Evolutionary conservation across 2,329 filamentous ascomycete genomes (phyloP), one percentile per base, ranked within the genome.

Genomic region (Sphaerulina vaccinii): DNA sequence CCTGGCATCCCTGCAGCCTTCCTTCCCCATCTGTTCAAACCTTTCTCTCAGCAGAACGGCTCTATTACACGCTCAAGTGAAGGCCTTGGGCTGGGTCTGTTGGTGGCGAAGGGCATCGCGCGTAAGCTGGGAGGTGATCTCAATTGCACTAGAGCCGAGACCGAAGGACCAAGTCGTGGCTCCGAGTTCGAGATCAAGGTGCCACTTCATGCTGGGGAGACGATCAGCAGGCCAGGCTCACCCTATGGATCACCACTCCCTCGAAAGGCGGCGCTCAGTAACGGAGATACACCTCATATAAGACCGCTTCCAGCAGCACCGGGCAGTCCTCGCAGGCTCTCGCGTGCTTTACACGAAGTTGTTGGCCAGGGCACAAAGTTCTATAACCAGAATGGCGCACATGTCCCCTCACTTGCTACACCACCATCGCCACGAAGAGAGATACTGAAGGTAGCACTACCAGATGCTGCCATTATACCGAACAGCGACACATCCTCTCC

Each of bases 31-130:
- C 73, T 88, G 1, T 88, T 88, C 72, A 84, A 84, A 58, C 80
- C 85, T 1, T 88, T 87, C 66, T 82, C 84, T 19, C 78, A 84
- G 54, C 81, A 86, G 67, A 84, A 88, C 65, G 78, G 82, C 44
- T 86, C 84, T 1, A 80, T 83, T 11, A 87, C 83, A 5, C 75
- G 85, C 37, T 79, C 80, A 55, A 84, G 80, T 63, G 85, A 88
- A 66, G 85, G 85, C 0, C 73, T 88, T 2, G 85, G 85, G 0
- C 72, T 88, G 5, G 85, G 85, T 22, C 71, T 88, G 9, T 76
- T 88, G 63, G 85, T 88, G n/a, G 85, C 85, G 1, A 88, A 87
- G 68, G 84, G 84, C 3, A 74, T 87, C 39, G 82, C 85, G 4
- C 76, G 85, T 48, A 85, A 84, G 64, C 78, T 88, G 50, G 83